phyloP scores from a whole-genome alignment of 768 basidiomycete species.

The Sporobolomyces pararoseus region DNA sequence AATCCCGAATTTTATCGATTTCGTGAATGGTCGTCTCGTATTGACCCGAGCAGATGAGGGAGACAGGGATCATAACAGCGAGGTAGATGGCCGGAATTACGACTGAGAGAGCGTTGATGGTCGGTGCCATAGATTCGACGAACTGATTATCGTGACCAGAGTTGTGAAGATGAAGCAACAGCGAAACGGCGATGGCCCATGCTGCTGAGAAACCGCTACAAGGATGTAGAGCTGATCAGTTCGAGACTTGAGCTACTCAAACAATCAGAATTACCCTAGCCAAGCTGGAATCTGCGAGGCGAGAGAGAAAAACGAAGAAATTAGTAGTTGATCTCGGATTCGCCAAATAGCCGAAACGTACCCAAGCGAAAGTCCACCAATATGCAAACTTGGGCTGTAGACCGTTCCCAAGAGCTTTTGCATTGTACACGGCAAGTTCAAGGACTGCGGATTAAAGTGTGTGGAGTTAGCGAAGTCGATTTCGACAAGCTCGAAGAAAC shows the following conservation, averaged over 20 bases:
- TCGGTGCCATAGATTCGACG: neutral
- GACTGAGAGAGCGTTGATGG: neutral
- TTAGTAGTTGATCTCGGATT: no score
- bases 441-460: neutral
- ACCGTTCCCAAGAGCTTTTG: neutral
- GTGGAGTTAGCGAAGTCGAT: neutral
- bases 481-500: neutral
- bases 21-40: neutral
- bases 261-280: neutral
- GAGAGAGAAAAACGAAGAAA: neutral
- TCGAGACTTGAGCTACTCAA: neutral
- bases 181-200: constrained; percentile 4
- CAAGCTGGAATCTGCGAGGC: neutral
- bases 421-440: neutral
- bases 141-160: neutral
- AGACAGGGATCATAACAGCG: constrained; percentile 7
- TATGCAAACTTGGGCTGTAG: neutral
- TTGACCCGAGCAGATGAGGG: neutral
- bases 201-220: constrained; percentile 7
- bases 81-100: neutral
- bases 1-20: neutral
- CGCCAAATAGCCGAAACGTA: neutral
- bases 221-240: neutral
- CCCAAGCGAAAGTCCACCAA: constrained; percentile 16
- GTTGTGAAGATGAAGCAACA: constrained; percentile 5